phyloP scores from a whole-genome alignment of 768 basidiomycete species.

The Pleurotus salmoneostramineus region DNA sequence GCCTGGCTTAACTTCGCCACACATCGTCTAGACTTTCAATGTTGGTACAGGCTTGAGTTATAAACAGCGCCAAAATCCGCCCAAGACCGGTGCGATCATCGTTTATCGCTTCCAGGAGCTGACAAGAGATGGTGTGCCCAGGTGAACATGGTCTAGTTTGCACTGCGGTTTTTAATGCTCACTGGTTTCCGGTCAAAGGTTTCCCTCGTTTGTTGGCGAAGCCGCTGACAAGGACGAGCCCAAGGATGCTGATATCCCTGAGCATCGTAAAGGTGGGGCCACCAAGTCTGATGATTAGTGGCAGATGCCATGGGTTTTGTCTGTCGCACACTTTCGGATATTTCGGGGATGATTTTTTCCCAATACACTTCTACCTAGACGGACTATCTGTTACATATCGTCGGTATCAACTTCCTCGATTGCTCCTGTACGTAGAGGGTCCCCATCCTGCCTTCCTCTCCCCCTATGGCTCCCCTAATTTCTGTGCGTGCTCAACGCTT shows the following conservation, averaged over 20 bases:
- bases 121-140: constrained; percentile 52
- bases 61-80: constrained; percentile 50
- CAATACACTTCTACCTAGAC: too few species aligned
- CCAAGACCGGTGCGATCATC: constrained; percentile 51
- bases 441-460: too few species aligned
- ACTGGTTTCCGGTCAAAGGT: constrained; percentile 25
- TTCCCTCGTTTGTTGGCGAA: constrained; percentile 51
- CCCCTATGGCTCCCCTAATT: too few species aligned
- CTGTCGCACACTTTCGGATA: too few species aligned
- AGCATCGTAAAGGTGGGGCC: constrained; percentile 23
- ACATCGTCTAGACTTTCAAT: constrained; percentile 40
- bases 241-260: constrained; percentile 53
- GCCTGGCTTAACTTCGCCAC: too few species aligned
- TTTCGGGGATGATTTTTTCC: too few species aligned
- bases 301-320: neutral
- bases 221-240: constrained; percentile 49
- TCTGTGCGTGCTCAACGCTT: too few species aligned
- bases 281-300: neutral
- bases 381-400: too few species aligned
- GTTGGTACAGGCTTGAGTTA: constrained; percentile 54
- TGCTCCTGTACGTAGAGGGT: too few species aligned
- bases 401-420: too few species aligned
- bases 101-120: constrained; percentile 59
- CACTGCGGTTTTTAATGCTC: neutral
- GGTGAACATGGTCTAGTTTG: constrained; percentile 26